Evolutionary conservation across 352 stramenopile genomes (phyloP).

Genomic region (Lagenidium sp.): DNA sequence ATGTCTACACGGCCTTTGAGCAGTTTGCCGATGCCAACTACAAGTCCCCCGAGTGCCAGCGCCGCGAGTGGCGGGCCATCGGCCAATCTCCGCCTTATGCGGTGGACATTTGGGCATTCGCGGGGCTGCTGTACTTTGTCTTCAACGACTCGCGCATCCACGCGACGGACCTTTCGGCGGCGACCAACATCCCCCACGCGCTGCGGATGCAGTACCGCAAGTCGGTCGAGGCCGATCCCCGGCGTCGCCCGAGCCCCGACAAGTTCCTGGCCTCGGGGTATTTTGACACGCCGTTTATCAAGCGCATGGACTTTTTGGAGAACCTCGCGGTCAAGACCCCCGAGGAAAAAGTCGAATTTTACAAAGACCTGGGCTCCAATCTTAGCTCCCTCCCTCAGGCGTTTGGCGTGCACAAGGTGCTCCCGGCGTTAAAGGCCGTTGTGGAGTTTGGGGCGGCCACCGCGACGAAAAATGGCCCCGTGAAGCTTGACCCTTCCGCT

Average conservation of each 20-base stretch:
- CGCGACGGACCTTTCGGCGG: conserved; percentile 38
- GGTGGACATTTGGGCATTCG: conserved; percentile 73
- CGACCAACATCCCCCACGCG: conserved; percentile 55
- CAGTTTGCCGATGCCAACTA: conserved; percentile 78
- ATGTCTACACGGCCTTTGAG: conserved; percentile 73
- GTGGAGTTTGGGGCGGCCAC: conserved; percentile 68
- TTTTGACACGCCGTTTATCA: conserved; percentile 91
- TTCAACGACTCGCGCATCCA: conserved; percentile 68
- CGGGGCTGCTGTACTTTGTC: conserved; percentile 65
- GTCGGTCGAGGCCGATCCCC: conserved; percentile 57
- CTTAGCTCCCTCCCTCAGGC: conserved; percentile 49
- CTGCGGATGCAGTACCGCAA: conserved; percentile 73
- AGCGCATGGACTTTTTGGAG: conserved; percentile 91
- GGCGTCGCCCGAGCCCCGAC: conserved; percentile 64
- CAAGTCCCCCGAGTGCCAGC: conserved; percentile 76
- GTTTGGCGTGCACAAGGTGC: conserved; percentile 83
- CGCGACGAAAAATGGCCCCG: conserved; percentile 39
- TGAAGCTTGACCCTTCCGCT: conserved; percentile 78
- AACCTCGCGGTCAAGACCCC: conserved; percentile 90
- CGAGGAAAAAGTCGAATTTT: conserved; percentile 92
- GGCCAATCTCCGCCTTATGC: conserved; percentile 35
- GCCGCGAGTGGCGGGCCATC: conserved; percentile 68
- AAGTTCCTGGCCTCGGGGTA: conserved; percentile 86
- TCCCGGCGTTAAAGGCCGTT: conserved; percentile 73
- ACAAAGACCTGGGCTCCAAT: conserved; percentile 87